Evolutionary conservation across 495 filamentous ascomycete species (phyloP), one percentile per base, ranked within the genome.

Genomic region (Xylaria sp.): DNA sequence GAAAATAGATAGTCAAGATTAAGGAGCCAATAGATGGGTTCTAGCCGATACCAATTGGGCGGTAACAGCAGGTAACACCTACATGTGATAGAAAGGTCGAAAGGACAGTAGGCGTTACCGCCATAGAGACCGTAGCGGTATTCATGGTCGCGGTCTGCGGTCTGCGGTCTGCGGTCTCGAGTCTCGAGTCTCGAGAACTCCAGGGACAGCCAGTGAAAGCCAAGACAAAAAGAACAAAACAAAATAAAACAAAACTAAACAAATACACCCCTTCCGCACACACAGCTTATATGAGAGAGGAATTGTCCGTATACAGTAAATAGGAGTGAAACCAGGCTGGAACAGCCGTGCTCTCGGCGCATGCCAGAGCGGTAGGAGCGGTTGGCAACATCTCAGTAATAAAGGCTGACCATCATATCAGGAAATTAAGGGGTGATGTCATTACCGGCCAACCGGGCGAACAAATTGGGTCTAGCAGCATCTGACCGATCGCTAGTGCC

Each of bases 11-110:
- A 29, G 52, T 37, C 61, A 57, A 63, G 44, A 35, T 57, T 7
- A 9, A 61, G 19, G 61, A 46, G 40, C 19, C n/a, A n/a, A 57
- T 21, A 43, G 33, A 52, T 11, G 48, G 37, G 29, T 37, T 46
- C n/a, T 14, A 8, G 65, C 17, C 11, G 17, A 33, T 61, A 37
- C 48, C 3, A 41, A 14, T 12, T n/a, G 6, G 35, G 58, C n/a
- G 40, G 29, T 48, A 29, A 40, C 24, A 26, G 8, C 24, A 48
- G 57, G 63, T 33, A 44, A 55, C 41, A 82, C 85, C 74, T 84
- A 93, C 92, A 85, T 97, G 93, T 73, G 88, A 89, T 75, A 97
- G 79, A 65, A 92, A 89, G 8, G 93, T 95, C 57, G 91, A 89
- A 41, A 97, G 81, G 41, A 95, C 91, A 1, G 91, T 90, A 17